Base-by-base conservation (phyloP, 192 early-diverging fungal genomes). In the Dispira parvispora region DNA sequence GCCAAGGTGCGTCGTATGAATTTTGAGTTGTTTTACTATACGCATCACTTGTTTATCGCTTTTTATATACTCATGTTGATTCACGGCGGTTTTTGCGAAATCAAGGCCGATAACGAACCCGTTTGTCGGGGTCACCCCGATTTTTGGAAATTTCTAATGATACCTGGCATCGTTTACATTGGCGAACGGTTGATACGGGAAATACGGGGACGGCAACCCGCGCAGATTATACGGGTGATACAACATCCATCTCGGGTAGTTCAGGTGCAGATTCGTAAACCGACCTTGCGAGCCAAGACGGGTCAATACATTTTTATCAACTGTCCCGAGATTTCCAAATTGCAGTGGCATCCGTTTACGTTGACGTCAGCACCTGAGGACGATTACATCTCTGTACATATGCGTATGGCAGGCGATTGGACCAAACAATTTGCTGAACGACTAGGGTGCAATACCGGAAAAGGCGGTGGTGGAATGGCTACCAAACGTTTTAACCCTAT, bases 321-420 rank as follows among this genome's bases (percentile, higher is more conserved):
- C 69, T 81, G 83, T 38, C 89, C 89, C 1, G 75, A 82, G 27
- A 75, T 88, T 20, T 84, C 87, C 9, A 66, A 69, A 9, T 72
- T 82, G 64, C 79, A 91, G 65, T 91, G 82, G 85, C 88, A 90
- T 61, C 84, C 88, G 0, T 84, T 88, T 67, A 88, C 84, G 0
- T 77, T 91, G 55, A 81, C 83, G 9, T 87, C 83, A 42, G 74
- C 80, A 2, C 80, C 87, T 23, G 89, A 91, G 67, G 89, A 91
- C 62, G 82, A 84, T 25, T 76, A 81, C 45, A 73, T 88, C 26
- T 82, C 84, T 20, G 62, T 91, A 1, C 89, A 91, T 75, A 82
- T 89, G 62, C 83, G 87, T 53, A 63, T 88, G n/a, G 73, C 76
- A 32, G 86, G 86, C 25, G 82, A 85, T 68, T 90, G 86, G 81